phyloP scores from a whole-genome alignment of 768 basidiomycete species.

The Boletus reticulatus region DNA sequence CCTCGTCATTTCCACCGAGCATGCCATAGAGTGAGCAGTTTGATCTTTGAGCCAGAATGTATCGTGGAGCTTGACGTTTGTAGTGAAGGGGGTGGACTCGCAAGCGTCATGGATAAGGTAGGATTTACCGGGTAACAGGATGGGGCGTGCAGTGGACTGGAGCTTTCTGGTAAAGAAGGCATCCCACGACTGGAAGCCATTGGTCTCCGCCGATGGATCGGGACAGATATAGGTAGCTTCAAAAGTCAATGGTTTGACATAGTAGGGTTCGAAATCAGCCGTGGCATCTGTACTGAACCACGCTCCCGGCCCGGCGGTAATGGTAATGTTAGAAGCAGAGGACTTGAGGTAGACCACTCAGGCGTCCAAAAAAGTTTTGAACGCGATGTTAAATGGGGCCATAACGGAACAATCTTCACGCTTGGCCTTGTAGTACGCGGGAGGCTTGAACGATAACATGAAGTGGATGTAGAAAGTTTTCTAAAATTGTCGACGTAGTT shows the following conservation, averaged over 20 bases:
- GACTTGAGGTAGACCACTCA: constrained; percentile 3
- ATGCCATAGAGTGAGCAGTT: constrained; percentile 58
- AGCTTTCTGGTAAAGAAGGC: neutral
- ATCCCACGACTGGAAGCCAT: neutral
- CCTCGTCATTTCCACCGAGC: constrained; percentile 32
- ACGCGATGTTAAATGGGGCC: constrained; percentile 1
- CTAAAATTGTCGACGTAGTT: neutral
- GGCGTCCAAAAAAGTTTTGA: neutral
- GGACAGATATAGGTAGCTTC: neutral
- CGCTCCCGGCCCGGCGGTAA: neutral
- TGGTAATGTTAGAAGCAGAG: neutral
- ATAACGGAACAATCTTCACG: constrained; percentile 6
- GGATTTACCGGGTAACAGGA: neutral
- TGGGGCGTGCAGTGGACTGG: neutral
- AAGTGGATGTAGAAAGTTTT: neutral
- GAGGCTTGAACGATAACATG: neutral
- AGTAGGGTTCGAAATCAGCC: neutral
- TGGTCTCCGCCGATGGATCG: neutral
- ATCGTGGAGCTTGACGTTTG: constrained; percentile 40
- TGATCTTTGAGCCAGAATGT: constrained; percentile 59
- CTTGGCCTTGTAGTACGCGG: neutral
- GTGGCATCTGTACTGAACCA: neutral
- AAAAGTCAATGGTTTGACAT: neutral
- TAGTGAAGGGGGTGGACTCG: constrained; percentile 46
- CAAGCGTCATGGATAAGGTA: constrained; percentile 37